A percentile compares a stretch with the other conserved stretches of the same genome.
Evolutionary conservation across 345 rosid genomes (phyloP).

Genomic region (Nephelium lappaceum): DNA sequence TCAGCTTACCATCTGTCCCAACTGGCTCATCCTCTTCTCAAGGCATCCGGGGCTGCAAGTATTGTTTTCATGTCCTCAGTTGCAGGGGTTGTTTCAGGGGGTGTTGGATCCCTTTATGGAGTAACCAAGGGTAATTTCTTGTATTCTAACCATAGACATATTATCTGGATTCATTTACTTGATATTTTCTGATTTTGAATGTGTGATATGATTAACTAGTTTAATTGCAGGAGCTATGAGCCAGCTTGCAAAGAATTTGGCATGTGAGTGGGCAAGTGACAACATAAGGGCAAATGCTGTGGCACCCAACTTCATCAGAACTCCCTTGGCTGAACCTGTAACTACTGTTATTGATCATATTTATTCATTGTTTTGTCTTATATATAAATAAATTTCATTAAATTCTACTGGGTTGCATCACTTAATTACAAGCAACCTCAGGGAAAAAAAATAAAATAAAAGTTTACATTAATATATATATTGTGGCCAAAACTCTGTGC

Average conservation of each 20-base stretch:
- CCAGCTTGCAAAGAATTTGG: conserved; percentile 55
- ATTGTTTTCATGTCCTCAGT: conserved; percentile 59
- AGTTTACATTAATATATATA: no score
- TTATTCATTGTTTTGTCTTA: no score
- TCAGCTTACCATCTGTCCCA: conserved; percentile 51
- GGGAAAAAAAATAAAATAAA: no score
- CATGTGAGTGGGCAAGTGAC: conserved; percentile 80
- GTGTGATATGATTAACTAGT: background rate
- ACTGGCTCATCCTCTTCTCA: conserved; percentile 57
- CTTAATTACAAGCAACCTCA: no score
- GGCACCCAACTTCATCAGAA: conserved; percentile 48
- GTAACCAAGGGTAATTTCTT: conserved; percentile 37
- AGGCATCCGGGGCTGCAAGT: conserved; percentile 51
- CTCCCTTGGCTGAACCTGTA: conserved; percentile 30
- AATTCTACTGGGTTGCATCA: no score
- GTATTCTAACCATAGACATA: no score
- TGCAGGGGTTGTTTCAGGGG: conserved; percentile 31
- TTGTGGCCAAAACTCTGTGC: no score
- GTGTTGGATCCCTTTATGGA: conserved; percentile 39
- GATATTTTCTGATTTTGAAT: conserved; percentile 30
- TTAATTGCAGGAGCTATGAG: conserved; percentile 46
- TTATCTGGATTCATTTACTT: conserved; percentile 3
- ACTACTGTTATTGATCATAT: no score
- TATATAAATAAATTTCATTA: no score
- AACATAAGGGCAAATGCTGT: conserved; percentile 57